Percentiles rank a stretch among this genome's conserved stretches.
Conservation (phyloP, 2,329 filamentous ascomycete genomes). For the Chaetomiaceae sp. region DNA sequence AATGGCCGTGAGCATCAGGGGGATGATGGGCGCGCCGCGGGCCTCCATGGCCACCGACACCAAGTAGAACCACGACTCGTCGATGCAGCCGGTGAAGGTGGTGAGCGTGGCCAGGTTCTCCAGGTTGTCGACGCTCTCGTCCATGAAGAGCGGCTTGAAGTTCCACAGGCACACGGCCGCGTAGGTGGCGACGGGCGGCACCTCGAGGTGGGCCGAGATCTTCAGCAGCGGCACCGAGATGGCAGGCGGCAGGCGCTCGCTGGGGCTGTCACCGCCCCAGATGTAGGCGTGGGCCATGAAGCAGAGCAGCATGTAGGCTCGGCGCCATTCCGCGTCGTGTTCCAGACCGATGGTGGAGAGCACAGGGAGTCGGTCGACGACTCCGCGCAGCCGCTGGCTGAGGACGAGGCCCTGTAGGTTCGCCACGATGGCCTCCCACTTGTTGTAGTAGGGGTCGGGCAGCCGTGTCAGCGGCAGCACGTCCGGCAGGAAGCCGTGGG, state of each 20-base stretch:
- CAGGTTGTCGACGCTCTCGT: constrained; percentile 74
- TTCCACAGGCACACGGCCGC: constrained; percentile 93
- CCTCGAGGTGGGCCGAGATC: constrained; percentile 70
- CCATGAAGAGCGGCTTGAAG: constrained; percentile 82
- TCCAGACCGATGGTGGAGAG: constrained; percentile 77
- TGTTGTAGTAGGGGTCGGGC: constrained; percentile 85
- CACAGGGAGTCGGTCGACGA: constrained; percentile 74
- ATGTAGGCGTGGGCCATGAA: constrained; percentile 95
- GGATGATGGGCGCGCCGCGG: constrained; percentile 77
- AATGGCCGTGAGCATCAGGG: constrained; percentile 84
- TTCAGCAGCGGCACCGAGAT: constrained; percentile 77
- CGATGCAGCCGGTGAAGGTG: constrained; percentile 88
- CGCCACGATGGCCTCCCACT: constrained; percentile 81
- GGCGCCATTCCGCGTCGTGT: constrained; percentile 83
- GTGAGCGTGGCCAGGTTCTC: constrained; percentile 82
- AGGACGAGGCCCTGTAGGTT: constrained; percentile 85
- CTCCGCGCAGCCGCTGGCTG: constrained; percentile 71
- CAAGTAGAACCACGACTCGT: constrained; percentile 98
- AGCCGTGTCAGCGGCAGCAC: constrained; percentile 73
- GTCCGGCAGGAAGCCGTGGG: constrained; percentile 81
- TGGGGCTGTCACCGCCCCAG: constrained; percentile 83
- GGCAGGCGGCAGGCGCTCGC: constrained; percentile 70
- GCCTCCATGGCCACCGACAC: constrained; percentile 94
- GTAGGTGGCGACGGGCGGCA: constrained; percentile 91
- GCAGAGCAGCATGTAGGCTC: constrained; percentile 82